A percentile compares a stretch with the other conserved stretches of the same genome.
phyloP scores from a whole-genome alignment of 179 eudicot species.

The Vitellaria paradoxa region DNA sequence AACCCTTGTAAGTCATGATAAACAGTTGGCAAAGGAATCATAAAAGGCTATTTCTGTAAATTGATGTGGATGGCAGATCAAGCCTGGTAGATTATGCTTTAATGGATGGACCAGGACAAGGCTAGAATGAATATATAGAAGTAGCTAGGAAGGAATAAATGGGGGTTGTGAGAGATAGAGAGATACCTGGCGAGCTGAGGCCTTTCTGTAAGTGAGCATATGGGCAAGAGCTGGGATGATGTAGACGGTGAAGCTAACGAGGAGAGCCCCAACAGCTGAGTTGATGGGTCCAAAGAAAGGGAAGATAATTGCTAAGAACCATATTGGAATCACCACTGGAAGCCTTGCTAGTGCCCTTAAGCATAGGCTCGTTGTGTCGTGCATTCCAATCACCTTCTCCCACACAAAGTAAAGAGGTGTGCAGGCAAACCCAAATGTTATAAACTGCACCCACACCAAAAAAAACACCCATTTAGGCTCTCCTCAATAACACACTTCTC shows the following conservation, averaged over 20 bases:
- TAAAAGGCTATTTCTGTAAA: neutral
- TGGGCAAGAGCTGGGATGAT: conserved; percentile 65
- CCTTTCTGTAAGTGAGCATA: conserved; percentile 55
- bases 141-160: neutral
- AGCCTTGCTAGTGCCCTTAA: conserved; percentile 59
- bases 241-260: conserved; percentile 74
- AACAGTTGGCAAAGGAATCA: neutral
- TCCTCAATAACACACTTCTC: neutral
- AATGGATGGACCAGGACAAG: conserved; percentile 8
- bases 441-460: conserved; percentile 41
- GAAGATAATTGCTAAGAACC: conserved; percentile 71
- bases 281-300: conserved; percentile 73
- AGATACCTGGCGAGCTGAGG: conserved; percentile 62
- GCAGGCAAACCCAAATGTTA: conserved; percentile 70
- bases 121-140: neutral
- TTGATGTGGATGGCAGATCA: neutral
- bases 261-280: conserved; percentile 67
- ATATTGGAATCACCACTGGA: conserved; percentile 68
- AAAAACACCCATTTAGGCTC: too few relatives aligned
- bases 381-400: conserved; percentile 73
- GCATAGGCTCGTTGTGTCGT: conserved; percentile 63
- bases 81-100: neutral
- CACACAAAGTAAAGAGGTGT: conserved; percentile 69
- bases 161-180: neutral
- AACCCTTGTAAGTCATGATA: neutral